Base-by-base conservation (phyloP, 2,329 filamentous ascomycete species). In the Paraphoma chrysanthemicola region DNA sequence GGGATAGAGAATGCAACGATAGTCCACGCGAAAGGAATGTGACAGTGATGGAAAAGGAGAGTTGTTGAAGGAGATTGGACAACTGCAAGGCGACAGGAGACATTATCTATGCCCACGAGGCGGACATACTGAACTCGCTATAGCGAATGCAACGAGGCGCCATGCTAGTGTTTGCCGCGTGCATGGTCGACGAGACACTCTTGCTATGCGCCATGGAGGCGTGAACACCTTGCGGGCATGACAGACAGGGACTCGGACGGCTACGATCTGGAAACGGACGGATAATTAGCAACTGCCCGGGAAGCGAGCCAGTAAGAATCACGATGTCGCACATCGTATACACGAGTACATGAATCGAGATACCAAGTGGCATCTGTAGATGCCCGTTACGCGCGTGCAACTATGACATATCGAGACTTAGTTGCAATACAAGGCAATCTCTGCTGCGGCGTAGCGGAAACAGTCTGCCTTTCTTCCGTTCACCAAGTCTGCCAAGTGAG, bases 1-100 rank as follows among this genome's bases (percentile, higher is more conserved):
- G 56, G 39, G 47, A 54, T 56, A 55, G 48, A 52, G 54, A 60
- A 73, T 72, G 69, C 63, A 68, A 70, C 67, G 53, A 62, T 56
- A 53, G 55, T 30, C 43, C 56, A 59, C 51, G 23, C 46, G 47
- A 53, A 68, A 59, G 63, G 58, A 64, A 69, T 67, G 70, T 67
- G 66, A 69, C 69, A 66, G 48, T 56, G 54, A 54, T 33, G 48
- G 44, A 56, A 52, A 57, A 57, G 59, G 60, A 41, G 43, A 53
- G 53, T 50, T 57, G 44, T 48, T 49, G 56, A 51, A 56, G 50
- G 29, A 60, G 23, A 50, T 49, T 52, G 56, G 42, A 57, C 33
- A 43, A 29, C 36, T 46, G 33, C 12, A 48, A 50, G 50, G 29
- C 53, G 30, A 53, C 46, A 56, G 50, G 55, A 33, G 54, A 60